phyloP scores from a whole-genome alignment of 495 filamentous ascomycete species.

The Tricharina praecox region DNA sequence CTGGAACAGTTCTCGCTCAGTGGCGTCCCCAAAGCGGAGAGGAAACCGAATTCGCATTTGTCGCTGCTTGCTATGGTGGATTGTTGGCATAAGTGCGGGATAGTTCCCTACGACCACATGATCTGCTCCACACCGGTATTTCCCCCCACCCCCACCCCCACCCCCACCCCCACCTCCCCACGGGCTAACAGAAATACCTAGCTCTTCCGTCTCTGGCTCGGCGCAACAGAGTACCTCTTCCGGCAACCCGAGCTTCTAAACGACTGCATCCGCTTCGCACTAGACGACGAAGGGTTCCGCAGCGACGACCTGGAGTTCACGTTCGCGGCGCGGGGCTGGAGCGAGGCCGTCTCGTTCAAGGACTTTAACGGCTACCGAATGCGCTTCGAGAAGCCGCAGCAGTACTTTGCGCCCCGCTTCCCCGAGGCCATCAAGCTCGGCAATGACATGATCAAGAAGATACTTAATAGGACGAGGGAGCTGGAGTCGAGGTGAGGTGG shows the following conservation, averaged over 20 bases:
- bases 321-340: conserved; percentile 91
- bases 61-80: conserved; percentile 95
- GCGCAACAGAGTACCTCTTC: conserved; percentile 93
- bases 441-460: conserved; percentile 93
- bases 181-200: conserved; percentile 22
- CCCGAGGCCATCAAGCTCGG: conserved; percentile 67
- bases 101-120: conserved; percentile 97
- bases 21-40: conserved; percentile 42
- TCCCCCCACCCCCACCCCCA: conserved; percentile 8
- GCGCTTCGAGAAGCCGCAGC: conserved; percentile 72
- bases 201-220: conserved; percentile 94
- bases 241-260: conserved; percentile 66
- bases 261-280: conserved; percentile 68
- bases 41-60: conserved; percentile 74
- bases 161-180: conserved; percentile 6
- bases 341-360: conserved; percentile 73
- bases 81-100: conserved; percentile 85
- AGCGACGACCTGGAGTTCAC: conserved; percentile 93
- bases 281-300: conserved; percentile 74
- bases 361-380: conserved; percentile 82
- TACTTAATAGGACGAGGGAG: conserved; percentile 28
- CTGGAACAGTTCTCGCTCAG: conserved; percentile 68
- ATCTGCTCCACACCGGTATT: conserved; percentile 86
- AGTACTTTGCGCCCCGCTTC: conserved; percentile 81
- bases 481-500: neutral